Base-by-base conservation (phyloP, 352 stramenopile species). In the Blastocystis sp. region DNA sequence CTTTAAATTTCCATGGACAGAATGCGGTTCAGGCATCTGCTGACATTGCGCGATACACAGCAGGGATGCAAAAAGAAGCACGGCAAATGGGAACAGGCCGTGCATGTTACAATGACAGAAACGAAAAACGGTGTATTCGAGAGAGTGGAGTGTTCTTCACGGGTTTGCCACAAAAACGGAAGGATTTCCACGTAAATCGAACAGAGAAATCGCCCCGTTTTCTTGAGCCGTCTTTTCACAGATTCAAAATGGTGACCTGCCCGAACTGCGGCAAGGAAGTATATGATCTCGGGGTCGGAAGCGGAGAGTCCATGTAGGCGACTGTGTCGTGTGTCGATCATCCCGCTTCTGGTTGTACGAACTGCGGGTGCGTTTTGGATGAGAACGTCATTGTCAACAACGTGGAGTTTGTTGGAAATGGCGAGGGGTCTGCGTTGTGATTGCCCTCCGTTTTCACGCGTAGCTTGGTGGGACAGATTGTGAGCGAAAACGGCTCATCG, bases 371-470 rank as follows among this genome's bases (percentile, higher is more conserved):
- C 19, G 97, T 99, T 60, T 91, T 98, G 3, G 96, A 99, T 90
- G 95, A 98, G 92, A 98, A 98, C 91, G 94, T 96, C 62, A 98
- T 99, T 90, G 95, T 98, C 40, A 97, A 93, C 64, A 94, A 92
- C 61, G 92, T 99, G 53, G 96, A 99, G 91, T 99, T 99, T 90
- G 93, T 96, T 53, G 96, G 98, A 90, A 94, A 93, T 2, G 92
- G 93, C 45, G 94, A 94, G 56, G 95, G 95, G 10, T 92, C 66
- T 62, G 64, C 89, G 1, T 91, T 56, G 34, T n/a, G 21, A 11
- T 2, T n/a, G 9, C 45, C 62, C 56, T 89, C 71, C 11, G 17
- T 71, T 56, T 52, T 77, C 62, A 81, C 19, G n/a, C 19, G 40
- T 66, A 70, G 65, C 53, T 41, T 98, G 87, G 94, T 98, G 34